Evolutionary conservation across 257 asterid species (phyloP), one percentile per base, ranked within the genome.

Genomic region (Cordia subcordata): DNA sequence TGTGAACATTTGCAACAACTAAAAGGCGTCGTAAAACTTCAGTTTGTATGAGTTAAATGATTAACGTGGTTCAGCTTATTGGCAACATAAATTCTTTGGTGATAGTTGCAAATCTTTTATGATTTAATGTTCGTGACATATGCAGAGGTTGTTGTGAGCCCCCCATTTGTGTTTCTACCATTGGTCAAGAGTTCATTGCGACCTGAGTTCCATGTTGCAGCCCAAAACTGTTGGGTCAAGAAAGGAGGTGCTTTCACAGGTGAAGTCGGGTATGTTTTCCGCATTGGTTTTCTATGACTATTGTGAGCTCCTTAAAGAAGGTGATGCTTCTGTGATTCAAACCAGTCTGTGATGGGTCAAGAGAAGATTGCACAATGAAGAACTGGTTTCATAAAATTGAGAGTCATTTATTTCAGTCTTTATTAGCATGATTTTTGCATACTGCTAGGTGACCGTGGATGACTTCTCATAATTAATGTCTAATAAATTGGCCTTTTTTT

Each of bases 221-320:
- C 99, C 56, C 99, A 93, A 76, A 93, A 93, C 58, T 93, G 97
- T 60, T 89, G 99, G 99, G 90, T 93, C 42, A 93, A 80, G 92
- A 89, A 93, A 65, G 97, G 99, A 2, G 99, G 99, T 72, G 99
- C 99, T 72, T 93, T 69, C 80, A 93, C 97, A 0, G 99, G 99
- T 51, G 99, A 93, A 74, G 67, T 93, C 74, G 89, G 99, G 97
- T 85, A 79, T 13, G 82, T 53, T 21, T 66, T 27, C n/a, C 50
- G 12, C 11, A 13, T 33, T 10, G 13, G 0, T 33, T 53, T 19
- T 21, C 16, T 38, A 9, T 18, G 16, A 13, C 23, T 16, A 49
- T 33, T 38, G 42, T 13, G 38, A 27, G 6, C 35, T 27, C 6
- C 19, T 12, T 22, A 3, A 39, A 16, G 19, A 27, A 27, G 17